A percentile compares a stretch with the other conserved stretches of the same genome.
phyloP scores from a whole-genome alignment of 345 rosid species.

The Gossypium anomalum region DNA sequence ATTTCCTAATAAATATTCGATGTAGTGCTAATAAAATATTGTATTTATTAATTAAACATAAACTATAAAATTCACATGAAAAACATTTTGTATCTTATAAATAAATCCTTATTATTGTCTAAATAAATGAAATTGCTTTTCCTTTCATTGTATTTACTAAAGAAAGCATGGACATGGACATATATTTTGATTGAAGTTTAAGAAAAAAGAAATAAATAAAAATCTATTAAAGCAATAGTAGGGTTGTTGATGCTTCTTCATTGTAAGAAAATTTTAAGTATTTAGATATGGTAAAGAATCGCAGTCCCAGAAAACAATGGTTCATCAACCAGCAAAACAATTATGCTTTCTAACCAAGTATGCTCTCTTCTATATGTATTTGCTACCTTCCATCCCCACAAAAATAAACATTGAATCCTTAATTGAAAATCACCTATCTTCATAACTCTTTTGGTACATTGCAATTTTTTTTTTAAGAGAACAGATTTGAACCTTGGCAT shows the following conservation, averaged over 20 bases:
- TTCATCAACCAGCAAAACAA: slow-evolving; percentile 21
- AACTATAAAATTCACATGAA: too few relatives aligned
- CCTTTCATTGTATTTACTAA: background rate
- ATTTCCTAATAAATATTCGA: background rate
- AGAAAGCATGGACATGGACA: background rate
- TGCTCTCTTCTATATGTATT: background rate
- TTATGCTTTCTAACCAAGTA: slow-evolving; percentile 22
- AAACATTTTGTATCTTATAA: too few relatives aligned
- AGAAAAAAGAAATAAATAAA: background rate
- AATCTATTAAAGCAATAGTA: background rate
- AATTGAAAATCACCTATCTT: too few relatives aligned
- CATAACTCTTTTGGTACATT: too few relatives aligned
- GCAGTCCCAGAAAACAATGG: slow-evolving; percentile 23
- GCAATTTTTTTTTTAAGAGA: too few relatives aligned
- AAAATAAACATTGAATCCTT: too few relatives aligned
- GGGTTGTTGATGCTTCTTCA: slow-evolving; percentile 24
- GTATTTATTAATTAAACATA: too few relatives aligned
- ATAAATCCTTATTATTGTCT: background rate
- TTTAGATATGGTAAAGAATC: slow-evolving; percentile 30
- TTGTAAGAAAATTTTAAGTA: background rate
- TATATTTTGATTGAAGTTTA: background rate
- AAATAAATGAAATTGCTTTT: background rate
- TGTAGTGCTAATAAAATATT: too few relatives aligned
- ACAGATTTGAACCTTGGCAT: too few relatives aligned
- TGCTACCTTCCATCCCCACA: background rate